A percentile compares a stretch with the other conserved stretches of the same genome.
phyloP scores from a whole-genome alignment of 192 early-diverging fungal species.

The Backusella westeae region DNA sequence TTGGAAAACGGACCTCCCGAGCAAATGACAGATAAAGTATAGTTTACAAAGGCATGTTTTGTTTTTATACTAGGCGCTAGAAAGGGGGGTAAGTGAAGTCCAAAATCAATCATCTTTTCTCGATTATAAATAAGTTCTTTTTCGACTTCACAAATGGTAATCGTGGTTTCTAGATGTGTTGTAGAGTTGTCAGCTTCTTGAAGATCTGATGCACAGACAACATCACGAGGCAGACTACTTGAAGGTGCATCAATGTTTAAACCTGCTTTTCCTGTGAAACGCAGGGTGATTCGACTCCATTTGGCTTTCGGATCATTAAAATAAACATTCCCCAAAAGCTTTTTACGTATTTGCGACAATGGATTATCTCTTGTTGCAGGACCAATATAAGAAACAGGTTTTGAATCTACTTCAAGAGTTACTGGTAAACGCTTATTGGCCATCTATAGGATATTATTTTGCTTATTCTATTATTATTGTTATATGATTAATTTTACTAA shows the following conservation, averaged over 20 bases:
- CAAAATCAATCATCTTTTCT: constrained; percentile 27
- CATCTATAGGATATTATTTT: background rate
- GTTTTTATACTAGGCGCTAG: constrained; percentile 30
- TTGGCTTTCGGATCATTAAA: constrained; percentile 26
- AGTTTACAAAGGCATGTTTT: constrained; percentile 32
- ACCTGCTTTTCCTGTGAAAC: constrained; percentile 24
- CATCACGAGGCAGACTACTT: constrained; percentile 6
- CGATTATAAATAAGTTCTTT: constrained; percentile 36
- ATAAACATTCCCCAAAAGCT: constrained; percentile 25
- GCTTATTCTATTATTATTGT: background rate
- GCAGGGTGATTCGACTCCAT: constrained; percentile 36
- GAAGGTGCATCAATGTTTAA: constrained; percentile 20
- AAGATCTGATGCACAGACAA: constrained; percentile 2
- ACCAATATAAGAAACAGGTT: constrained; percentile 30
- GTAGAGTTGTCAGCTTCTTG: background rate
- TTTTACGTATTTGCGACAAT: constrained; percentile 29
- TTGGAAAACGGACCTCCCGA: constrained; percentile 33
- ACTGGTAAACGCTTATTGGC: background rate
- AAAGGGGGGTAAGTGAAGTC: constrained; percentile 32
- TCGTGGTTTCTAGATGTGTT: constrained; percentile 15
- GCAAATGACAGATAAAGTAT: constrained; percentile 26
- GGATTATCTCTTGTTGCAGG: constrained; percentile 35
- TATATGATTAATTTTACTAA: background rate
- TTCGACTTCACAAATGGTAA: constrained; percentile 33
- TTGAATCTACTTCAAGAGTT: background rate